Conservation (phyloP, 2,329 filamentous ascomycete genomes). For the Grosmannia clavigera region DNA sequence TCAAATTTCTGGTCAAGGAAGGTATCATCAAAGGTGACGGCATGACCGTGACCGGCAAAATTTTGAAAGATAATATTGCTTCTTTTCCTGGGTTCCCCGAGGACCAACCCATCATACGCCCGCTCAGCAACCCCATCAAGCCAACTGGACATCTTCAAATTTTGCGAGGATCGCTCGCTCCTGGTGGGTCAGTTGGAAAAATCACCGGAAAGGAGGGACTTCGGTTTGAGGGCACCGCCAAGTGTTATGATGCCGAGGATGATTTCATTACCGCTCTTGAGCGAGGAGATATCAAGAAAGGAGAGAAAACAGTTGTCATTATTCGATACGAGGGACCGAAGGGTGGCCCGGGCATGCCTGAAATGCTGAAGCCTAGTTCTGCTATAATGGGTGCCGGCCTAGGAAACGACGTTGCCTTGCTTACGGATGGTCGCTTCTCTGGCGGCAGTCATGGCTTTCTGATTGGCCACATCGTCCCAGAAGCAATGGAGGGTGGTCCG, state of each 20-base stretch:
- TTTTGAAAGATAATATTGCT: slow-evolving; percentile 72
- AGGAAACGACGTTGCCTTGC: slow-evolving; percentile 59
- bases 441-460: slow-evolving; percentile 79
- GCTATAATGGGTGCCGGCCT: slow-evolving; percentile 87
- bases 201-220: slow-evolving; percentile 93
- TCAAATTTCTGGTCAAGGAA: slow-evolving; percentile 77
- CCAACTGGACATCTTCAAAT: slow-evolving; percentile 80
- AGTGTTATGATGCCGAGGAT: slow-evolving; percentile 74
- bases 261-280: slow-evolving; percentile 69
- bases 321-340: slow-evolving; percentile 92
- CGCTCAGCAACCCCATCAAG: slow-evolving; percentile 76
- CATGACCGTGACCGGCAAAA: slow-evolving; percentile 80
- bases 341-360: slow-evolving; percentile 88
- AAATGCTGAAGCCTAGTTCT: slow-evolving; percentile 86
- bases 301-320: slow-evolving; percentile 79
- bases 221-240: slow-evolving; percentile 65
- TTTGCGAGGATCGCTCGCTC: slow-evolving; percentile 71
- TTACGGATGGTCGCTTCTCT: slow-evolving; percentile 66
- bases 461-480: slow-evolving; percentile 78
- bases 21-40: slow-evolving; percentile 70
- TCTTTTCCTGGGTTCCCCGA: slow-evolving; percentile 60
- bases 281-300: slow-evolving; percentile 65
- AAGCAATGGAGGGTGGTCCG: slow-evolving; percentile 74
- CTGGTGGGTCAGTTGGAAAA: slow-evolving; percentile 79
- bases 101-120: slow-evolving; percentile 72